Base-by-base conservation (phyloP, 371 early-diverging fungal genomes). In the Phascolomyces articulosus region DNA sequence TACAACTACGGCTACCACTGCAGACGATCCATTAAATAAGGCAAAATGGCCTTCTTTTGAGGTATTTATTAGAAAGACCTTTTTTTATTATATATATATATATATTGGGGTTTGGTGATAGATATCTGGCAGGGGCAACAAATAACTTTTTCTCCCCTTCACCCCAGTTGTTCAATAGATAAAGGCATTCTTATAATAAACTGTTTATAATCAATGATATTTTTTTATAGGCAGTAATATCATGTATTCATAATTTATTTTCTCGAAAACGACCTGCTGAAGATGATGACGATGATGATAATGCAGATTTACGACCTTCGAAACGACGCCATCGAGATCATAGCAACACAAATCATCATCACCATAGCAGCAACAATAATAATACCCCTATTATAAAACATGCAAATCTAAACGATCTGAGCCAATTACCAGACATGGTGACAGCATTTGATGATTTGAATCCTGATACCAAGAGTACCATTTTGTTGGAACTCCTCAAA, bases 401-500 rank as follows among this genome's bases (percentile, higher is more conserved):
- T 24, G 23, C 51, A 11, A 24, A 15, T 15, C 15, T 51, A n/a
- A 21, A 51, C 15, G 51, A 51, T 51, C 11, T 51, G 7, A 51
- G 9, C 15, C 64, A 48, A 18, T 16, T 65, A 13, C 65, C 65
- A 4, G 38, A 24, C 18, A 51, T 76, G 51, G 47, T 71, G 51
- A 67, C 72, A 11, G 57, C 67, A 60, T 79, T 69, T 67, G 74
- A 75, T 54, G 64, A 63, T 20, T 59, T 79, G 20, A 62, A 76
- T 18, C 64, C 57, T n/a, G 21, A 65, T 11, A 67, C 66, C 44
- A 74, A 75, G 31, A 65, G 69, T 8, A 72, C 73, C 48, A 60
- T 76, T 31, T 59, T 75, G 49, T 70, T 79, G 47, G 72, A 79
- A 65, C 63, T 79, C 15, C 60, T 79, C 3, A 73, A 72, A 58